Base-by-base conservation (phyloP, 2,329 filamentous ascomycete species). In the Fonsecaea pedrosoi region DNA sequence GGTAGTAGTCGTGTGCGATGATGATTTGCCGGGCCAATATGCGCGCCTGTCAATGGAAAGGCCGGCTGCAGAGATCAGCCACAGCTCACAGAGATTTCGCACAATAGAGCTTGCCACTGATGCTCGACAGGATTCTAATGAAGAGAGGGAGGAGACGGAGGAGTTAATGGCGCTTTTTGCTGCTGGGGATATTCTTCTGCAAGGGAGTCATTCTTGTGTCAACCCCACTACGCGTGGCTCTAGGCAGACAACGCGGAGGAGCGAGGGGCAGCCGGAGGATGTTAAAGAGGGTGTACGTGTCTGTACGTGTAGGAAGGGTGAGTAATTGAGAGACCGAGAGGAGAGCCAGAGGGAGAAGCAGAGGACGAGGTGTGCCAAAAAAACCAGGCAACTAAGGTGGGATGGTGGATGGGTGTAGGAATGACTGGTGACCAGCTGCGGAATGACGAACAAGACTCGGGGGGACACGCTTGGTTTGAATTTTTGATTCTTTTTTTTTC, bases 371-470 rank as follows among this genome's bases (percentile, higher is more conserved):
- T 21, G 54, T 55, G 54, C 54, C 54, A 60, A 45, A 54, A 38
- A 40, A 32, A 3, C 37, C 9, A 32, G 53, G 18, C 25, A 56
- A 25, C 59, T 38, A 48, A 40, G 45, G 40, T 25, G 18, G 45
- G 45, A 13, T 48, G 25, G 53, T 32, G 30, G 54, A 58, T 66
- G 65, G 55, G 45, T 61, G 61, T 57, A 34, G 42, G 37, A 34
- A 59, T 63, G 62, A 45, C 21, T 54, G 57, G 30, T 61, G 64
- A 62, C 42, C 13, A 53, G 42, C 59, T 64, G 67, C 67, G 35
- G 56, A n/a, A 64, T 69, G 67, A 69, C 67, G 67, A 69, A 57
- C 56, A 57, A 50, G 45, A 61, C 57, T 56, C 55, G 63, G 60
- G 60, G 62, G 55, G 60, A 55, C 55, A 66, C 38, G 13, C 12